These are phyloP conservation scores for Globisporangium echinulatum DNA, from an alignment of 352 stramenopile genomes.

Conservation along the genomic window DNA sequence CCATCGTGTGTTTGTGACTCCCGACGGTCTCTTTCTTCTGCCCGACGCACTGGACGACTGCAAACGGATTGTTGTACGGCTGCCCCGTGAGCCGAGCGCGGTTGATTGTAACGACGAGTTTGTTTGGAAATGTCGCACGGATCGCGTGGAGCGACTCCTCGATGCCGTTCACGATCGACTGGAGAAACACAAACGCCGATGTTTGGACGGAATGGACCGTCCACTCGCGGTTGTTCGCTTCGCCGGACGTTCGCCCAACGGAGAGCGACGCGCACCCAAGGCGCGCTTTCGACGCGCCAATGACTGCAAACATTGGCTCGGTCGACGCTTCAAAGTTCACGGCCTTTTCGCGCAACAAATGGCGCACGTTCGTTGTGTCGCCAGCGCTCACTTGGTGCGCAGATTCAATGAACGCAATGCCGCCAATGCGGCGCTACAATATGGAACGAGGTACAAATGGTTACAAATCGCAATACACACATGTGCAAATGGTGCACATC, in stretches of 20 bases:
- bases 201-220: slow-evolving; percentile 83
- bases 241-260: slow-evolving; percentile 59
- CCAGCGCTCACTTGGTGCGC: slow-evolving; percentile 61
- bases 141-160: slow-evolving; percentile 73
- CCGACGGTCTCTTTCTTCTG: slow-evolving; percentile 87
- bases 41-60: slow-evolving; percentile 65
- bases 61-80: slow-evolving; percentile 85
- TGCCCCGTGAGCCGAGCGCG: slow-evolving; percentile 73
- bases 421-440: slow-evolving; percentile 41
- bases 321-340: slow-evolving; percentile 83
- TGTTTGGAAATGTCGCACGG: slow-evolving; percentile 82
- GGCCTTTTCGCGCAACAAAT: slow-evolving; percentile 58
- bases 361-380: slow-evolving; percentile 38
- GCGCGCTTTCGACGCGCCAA: slow-evolving; percentile 61
- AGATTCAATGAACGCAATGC: slow-evolving; percentile 84
- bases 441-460: neutral
- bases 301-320: slow-evolving; percentile 80
- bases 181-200: slow-evolving; percentile 83
- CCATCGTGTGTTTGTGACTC: slow-evolving; percentile 86
- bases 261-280: slow-evolving; percentile 76
- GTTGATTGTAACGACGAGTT: slow-evolving; percentile 87
- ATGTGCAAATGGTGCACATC: too few relatives aligned
- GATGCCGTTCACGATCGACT: slow-evolving; percentile 69
- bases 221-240: slow-evolving; percentile 72
- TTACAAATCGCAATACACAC: too few relatives aligned